Conservation (phyloP, 192 early-diverging fungal species). For the Diversispora epigaea region DNA sequence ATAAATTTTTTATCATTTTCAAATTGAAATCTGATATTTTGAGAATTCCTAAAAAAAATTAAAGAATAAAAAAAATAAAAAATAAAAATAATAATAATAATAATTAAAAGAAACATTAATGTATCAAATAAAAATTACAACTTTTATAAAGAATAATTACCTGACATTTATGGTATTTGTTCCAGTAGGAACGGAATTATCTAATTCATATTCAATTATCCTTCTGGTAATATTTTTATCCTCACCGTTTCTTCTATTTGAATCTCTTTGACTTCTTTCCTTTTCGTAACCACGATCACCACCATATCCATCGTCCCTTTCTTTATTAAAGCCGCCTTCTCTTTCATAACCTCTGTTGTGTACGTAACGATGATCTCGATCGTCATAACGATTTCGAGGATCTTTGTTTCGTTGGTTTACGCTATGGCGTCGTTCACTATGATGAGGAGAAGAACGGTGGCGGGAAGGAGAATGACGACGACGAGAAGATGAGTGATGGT, state of each 20-base stretch:
- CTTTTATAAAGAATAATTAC: background rate
- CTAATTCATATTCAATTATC: constrained; percentile 39
- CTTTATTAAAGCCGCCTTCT: constrained; percentile 15
- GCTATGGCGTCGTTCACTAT: constrained; percentile 31
- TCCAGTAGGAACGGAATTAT: background rate
- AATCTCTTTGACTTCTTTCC: constrained; percentile 32
- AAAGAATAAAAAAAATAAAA: background rate
- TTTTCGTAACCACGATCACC: background rate
- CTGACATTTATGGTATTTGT: background rate
- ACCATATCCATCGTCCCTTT: constrained; percentile 7
- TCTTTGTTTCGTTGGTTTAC: constrained; percentile 21
- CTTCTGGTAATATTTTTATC: constrained; percentile 28
- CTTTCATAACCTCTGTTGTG: constrained; percentile 12
- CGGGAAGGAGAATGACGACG: background rate
- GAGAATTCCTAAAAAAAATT: constrained; percentile 31
- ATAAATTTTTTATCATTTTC: constrained; percentile 32
- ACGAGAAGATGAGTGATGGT: constrained; percentile 27
- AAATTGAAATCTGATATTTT: constrained; percentile 24
- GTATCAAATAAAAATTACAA: background rate
- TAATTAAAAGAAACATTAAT: background rate
- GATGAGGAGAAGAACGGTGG: constrained; percentile 28
- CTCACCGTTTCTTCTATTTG: constrained; percentile 32
- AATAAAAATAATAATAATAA: constrained; percentile 1
- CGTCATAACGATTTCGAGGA: constrained; percentile 24
- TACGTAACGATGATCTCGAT: constrained; percentile 24